Base-by-base conservation (phyloP, 768 basidiomycete genomes). In the Mycena crocata region DNA sequence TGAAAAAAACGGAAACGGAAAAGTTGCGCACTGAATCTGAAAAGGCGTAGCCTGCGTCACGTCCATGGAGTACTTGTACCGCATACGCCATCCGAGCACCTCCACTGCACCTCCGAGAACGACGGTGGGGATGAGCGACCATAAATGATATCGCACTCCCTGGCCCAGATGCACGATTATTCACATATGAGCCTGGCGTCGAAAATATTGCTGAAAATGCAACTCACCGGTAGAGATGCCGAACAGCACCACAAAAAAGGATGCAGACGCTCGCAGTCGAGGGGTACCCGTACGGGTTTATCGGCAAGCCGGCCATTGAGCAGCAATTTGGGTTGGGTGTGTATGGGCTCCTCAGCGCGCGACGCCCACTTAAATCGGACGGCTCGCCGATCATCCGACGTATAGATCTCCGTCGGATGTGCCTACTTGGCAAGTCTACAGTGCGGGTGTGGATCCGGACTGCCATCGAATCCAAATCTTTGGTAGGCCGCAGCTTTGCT, bases 61-160 rank as follows among this genome's bases (percentile, higher is more conserved):
- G 4, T 5, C 24, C 4, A 21, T 40, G 31, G 30, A 71, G 50
- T 51, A 80, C 84, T 81, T 85, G 7, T 81, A 59, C 9, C 84
- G 74, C 0, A 74, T 84, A 9, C 68, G 64, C 85, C 85, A 86
- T 7, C 85, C 85, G 2, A 82, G 56, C 19, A 81, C 67, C 69
- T 85, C 85, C 12, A 77, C 64, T 1, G 77, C 5, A 10, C 80
- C 83, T 21, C 78, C 74, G 1, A 82, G 57, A 4, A 78, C 69
- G 2, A 73, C 74, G 2, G 84, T 82, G 14, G 79, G 80, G 26
- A 82, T 26, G 12, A 84, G 62, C 76, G 78, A 85, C 80, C 82
- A 84, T 21, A 78, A 54, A 15, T 78, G 77, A 63, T 66, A 80
- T 30, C 62, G 70, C 1, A 73, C 26, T 1, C 77, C 76, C 62